Base-by-base conservation (phyloP, 371 early-diverging fungal species). In the Fennellomyces sp. region DNA sequence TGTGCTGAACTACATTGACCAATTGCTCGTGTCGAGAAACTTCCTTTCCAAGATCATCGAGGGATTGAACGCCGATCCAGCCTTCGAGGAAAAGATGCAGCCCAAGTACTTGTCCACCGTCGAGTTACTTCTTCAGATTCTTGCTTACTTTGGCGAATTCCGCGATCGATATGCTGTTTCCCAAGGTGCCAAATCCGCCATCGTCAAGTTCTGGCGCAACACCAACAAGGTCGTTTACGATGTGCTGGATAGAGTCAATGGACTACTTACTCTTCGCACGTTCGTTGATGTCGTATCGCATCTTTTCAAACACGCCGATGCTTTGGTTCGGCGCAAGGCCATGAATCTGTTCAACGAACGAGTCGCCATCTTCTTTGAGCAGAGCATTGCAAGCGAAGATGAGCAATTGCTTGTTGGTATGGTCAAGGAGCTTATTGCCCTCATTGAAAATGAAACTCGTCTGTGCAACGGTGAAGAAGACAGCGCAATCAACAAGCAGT, bases 291-390 rank as follows among this genome's bases (percentile, higher is more conserved):
- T 93, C 12, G 81, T 91, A 15, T 61, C 80, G 11, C 73, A 80
- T 15, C 77, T 97, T 47, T 75, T 94, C 47, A 69, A 78, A 27
- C 90, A 94, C 63, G 63, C 72, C 35, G 90, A 93, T 52, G 58
- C 66, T 28, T 70, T 81, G 27, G 85, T 95, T 51, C 89, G 93
- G 54, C 88, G 91, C 68, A 90, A 90, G 71, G 88, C 91, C n/a
- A 81, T 95, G 78, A 75, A 76, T 15, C 79, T 96, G 59, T 87
- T 95, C 66, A 85, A 89, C 68, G 81, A 88, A 54, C 87, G 87
- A 63, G 70, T 94, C 27, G 61, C 68, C 11, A 75, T 76, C 15
- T n/a, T n/a, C n/a, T 70, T 87, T 29, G 70, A 78, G 2, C 75
- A 75, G 48, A 75, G 74, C 28, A 69, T 69, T 33, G 68, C 77